Evolutionary conservation across 257 asterid genomes (phyloP), one percentile per base, ranked within the genome.

Genomic region (Coffea canephora): DNA sequence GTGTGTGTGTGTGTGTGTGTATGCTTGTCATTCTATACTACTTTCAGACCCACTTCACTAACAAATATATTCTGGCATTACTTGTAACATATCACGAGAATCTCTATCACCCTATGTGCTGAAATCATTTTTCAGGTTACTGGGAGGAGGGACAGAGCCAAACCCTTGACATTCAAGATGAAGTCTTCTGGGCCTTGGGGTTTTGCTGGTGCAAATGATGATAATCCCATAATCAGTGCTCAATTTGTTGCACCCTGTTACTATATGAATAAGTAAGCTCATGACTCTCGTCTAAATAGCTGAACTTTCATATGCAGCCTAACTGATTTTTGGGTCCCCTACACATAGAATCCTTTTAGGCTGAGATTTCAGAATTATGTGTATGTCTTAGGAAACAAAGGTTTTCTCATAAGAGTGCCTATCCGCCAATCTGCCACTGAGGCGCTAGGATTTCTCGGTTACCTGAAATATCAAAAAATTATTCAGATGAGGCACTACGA

Each of bases 71-170:
- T 55, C n/a, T 39, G 34, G 69, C 23, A 57, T 75, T 54, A 36
- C 15, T 66, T 50, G 48, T 77, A 8, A 8, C 19, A 55, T 55
- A 71, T 73, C 70, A 55, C 6, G 12, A 16, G 73, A 16, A 12
- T 55, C 25, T 57, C 36, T 55, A 21, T 21, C 23, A 57, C 39
- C 54, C 13, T 13, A 25, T 39, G 54, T 65, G 5, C 43, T 65
- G 45, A 48, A 21, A 46, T 36, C 11, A 77, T 48, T 79, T 57
- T 77, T 65, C 90, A 96, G 97, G 99, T 94, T 54, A 96, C 99
- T 62, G 98, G 99, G 74, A 91, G 97, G 81, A 86, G 99, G 86
- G 99, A 96, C 31, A 88, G 99, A 87, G 99, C 98, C 70, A 94
- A 92, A 87, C 96, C 99, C 12, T 88, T 96, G 84, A 91, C 97